Evolutionary conservation across 2,329 filamentous ascomycete genomes (phyloP).

Genomic region (Colletotrichum sp.): DNA sequence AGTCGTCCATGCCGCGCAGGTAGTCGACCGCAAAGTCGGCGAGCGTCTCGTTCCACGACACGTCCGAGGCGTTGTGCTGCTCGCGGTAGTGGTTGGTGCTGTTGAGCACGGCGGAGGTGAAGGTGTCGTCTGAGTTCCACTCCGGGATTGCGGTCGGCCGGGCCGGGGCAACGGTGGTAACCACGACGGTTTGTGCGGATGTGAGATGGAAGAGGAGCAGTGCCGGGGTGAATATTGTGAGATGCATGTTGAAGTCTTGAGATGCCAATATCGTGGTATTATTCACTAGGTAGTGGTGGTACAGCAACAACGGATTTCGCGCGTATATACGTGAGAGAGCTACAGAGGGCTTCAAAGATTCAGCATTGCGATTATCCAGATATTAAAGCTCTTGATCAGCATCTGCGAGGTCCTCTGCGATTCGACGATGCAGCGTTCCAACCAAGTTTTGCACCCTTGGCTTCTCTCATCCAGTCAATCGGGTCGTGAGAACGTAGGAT

Average conservation of each 20-base stretch:
- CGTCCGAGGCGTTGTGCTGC: constrained; percentile 62
- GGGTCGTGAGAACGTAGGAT: neutral
- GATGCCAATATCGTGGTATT: neutral
- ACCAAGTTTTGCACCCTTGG: neutral
- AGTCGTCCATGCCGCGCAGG: constrained; percentile 37
- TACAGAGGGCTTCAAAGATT: rapidly evolving
- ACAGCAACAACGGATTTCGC: neutral
- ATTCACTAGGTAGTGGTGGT: neutral
- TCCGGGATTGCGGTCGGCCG: constrained; percentile 31
- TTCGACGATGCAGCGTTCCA: neutral
- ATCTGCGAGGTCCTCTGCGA: neutral
- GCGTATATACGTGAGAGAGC: neutral
- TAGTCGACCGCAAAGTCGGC: constrained; percentile 60
- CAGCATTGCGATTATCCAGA: neutral
- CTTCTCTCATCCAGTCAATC: neutral
- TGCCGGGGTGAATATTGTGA: neutral
- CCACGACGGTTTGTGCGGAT: constrained; percentile 11
- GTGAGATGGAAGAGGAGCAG: neutral
- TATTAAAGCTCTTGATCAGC: neutral
- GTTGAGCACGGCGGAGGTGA: constrained; percentile 63
- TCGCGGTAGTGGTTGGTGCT: constrained; percentile 70
- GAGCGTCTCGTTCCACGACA: constrained; percentile 71
- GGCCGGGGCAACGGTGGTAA: constrained; percentile 25
- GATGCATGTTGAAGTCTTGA: neutral
- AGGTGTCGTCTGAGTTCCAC: constrained; percentile 38